Base-by-base conservation (phyloP, 2,329 filamentous ascomycete species). In the Paraconiothyrium sp. region DNA sequence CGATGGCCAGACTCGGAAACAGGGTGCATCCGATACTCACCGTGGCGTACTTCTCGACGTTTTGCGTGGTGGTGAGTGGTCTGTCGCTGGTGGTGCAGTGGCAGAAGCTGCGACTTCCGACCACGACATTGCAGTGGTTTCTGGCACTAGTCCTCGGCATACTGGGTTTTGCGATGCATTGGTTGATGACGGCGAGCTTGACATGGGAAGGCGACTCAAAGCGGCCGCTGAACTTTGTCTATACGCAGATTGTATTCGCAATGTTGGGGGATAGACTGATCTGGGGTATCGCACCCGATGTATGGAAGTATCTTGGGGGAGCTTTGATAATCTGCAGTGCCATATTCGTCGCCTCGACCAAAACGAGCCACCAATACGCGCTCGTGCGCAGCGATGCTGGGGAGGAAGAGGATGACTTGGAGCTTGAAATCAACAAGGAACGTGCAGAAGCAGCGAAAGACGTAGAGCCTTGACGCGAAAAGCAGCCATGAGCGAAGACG, bases 211-310 rank as follows among this genome's bases (percentile, higher is more conserved):
- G 20, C n/a, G 54, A 56, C 43, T 35, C 54, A 10, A 56, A 56
- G 43, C 34, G 54, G 30, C 43, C 54, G 10, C 11, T 56, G 20
- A 56, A 56, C 22, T 56, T 56, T 10, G 43, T 56, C 2, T 56
- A 56, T 32, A 56, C 54, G 30, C 54, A 56, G 54, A 48, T 56
- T 4, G 30, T 56, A 7, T 56, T 48, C n/a, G 54, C 43, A 10
- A 39, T 56, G 54, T 10, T 56, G 1, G 54, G 43, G 10, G 54
- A 56, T 14, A 56, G n/a, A 14, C 30, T 56, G n/a, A 37, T 56
- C 7, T 56, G 54, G 54, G 43, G 32, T 27, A n/a, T 56, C 1
- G 10, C 32, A 9, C 41, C 41, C 11, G 43, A 56, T 27, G 41
- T 0, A 13, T 56, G 54, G 54, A 56, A 56, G 34, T 56, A 47